Conservation (phyloP, 805 yeast species). For the Wickerhamiella nectarea region DNA sequence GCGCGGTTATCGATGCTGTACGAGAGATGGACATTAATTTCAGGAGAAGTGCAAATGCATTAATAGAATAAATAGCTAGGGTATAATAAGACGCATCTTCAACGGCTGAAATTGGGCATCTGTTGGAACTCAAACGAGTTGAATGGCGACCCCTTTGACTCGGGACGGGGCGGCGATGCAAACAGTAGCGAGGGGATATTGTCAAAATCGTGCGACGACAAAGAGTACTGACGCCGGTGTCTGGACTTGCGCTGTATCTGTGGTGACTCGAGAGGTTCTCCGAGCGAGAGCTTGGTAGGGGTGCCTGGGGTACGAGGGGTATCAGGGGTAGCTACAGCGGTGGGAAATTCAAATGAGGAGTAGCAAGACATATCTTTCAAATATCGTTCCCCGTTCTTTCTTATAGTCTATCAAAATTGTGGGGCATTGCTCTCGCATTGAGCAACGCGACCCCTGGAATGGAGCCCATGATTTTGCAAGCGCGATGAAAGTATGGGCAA, state of each 20-base stretch:
- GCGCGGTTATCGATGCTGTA: constrained; percentile 14
- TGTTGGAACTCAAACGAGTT: not conserved
- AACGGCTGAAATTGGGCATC: too few relatives aligned
- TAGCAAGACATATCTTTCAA: not conserved
- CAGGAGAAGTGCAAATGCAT: too few relatives aligned
- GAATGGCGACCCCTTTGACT: not conserved
- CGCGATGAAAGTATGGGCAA: too few relatives aligned
- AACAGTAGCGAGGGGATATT: not conserved
- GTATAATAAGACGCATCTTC: too few relatives aligned
- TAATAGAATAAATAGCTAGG: too few relatives aligned
- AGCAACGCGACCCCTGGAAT: not conserved
- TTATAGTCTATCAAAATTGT: not conserved
- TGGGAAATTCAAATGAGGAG: not conserved
- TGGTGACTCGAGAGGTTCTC: not conserved
- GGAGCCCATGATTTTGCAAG: not conserved
- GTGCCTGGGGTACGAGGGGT: not conserved
- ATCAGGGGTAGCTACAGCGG: too few relatives aligned
- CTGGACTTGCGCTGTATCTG: not conserved
- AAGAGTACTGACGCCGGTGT: not conserved
- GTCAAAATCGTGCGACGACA: not conserved
- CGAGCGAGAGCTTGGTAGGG: not conserved
- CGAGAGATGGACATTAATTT: constrained; percentile 14
- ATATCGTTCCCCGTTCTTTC: not conserved
- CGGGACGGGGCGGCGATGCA: not conserved
- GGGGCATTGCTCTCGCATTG: not conserved